These are phyloP conservation scores for Plasmodium gallinaceum DNA, from an alignment of 169 alveolate genomes.

Conservation along the genomic window DNA sequence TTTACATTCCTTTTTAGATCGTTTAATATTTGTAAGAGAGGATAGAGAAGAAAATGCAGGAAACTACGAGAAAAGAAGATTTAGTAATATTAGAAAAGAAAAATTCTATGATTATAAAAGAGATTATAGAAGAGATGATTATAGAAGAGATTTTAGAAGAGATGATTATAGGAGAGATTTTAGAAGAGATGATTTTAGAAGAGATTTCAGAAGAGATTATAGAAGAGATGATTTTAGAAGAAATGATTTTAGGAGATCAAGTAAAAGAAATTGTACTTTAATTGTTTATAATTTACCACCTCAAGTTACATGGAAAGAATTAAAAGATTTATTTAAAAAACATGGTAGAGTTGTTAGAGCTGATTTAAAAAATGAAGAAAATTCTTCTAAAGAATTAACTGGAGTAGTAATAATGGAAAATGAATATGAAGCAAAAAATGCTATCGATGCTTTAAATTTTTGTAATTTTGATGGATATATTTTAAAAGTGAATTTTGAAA, in stretches of 20 bases:
- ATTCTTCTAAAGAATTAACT: slow-evolving; percentile 33
- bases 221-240: slow-evolving; percentile 50
- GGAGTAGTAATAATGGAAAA: slow-evolving; percentile 60
- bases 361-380: slow-evolving; percentile 50
- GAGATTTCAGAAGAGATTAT: slow-evolving; percentile 41
- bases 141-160: slow-evolving; percentile 30
- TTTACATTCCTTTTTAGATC: slow-evolving; percentile 78
- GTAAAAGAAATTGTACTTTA: slow-evolving; percentile 47
- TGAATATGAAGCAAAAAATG: slow-evolving; percentile 67
- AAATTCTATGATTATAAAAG: slow-evolving; percentile 33
- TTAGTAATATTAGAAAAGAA: slow-evolving; percentile 47
- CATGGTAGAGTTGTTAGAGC: slow-evolving; percentile 84
- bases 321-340: slow-evolving; percentile 84
- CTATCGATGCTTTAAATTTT: slow-evolving; percentile 59
- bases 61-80: slow-evolving; percentile 27
- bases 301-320: slow-evolving; percentile 81
- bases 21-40: slow-evolving; percentile 89
- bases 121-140: slow-evolving; percentile 31
- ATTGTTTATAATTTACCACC: slow-evolving; percentile 69
- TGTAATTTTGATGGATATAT: slow-evolving; percentile 67
- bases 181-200: slow-evolving; percentile 22
- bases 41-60: slow-evolving; percentile 85
- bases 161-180: slow-evolving; percentile 26
- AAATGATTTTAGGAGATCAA: slow-evolving; percentile 24
- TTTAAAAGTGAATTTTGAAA: slow-evolving; percentile 55